phyloP scores from a whole-genome alignment of 2,329 filamentous ascomycete genomes.

The Rasamsonia emersonii region DNA sequence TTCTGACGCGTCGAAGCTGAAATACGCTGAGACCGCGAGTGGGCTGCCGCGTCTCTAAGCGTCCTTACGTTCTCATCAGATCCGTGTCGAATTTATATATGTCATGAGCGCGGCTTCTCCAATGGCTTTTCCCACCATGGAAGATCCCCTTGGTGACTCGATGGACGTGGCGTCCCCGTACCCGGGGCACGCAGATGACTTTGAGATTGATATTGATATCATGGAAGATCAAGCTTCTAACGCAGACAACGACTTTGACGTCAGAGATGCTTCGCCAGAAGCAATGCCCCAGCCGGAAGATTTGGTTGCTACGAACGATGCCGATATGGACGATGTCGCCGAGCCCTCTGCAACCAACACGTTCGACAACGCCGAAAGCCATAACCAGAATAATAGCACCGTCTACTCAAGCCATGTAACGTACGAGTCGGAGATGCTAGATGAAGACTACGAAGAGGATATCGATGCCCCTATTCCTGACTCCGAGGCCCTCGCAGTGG shows the following conservation, averaged over 20 bases:
- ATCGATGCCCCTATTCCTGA: slow-evolving; percentile 22
- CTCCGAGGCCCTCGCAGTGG: slow-evolving; percentile 5
- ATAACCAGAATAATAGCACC: slow-evolving; percentile 20
- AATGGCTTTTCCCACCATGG: slow-evolving; percentile 26
- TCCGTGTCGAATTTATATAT: no score
- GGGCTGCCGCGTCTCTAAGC: no score
- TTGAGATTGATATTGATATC: slow-evolving; percentile 51
- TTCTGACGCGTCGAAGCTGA: no score
- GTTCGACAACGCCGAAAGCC: slow-evolving; percentile 19
- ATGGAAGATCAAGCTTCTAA: slow-evolving; percentile 50
- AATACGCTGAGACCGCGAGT: no score
- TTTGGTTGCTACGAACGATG: slow-evolving; percentile 24
- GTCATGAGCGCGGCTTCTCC: slow-evolving; percentile 27
- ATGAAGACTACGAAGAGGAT: slow-evolving; percentile 29
- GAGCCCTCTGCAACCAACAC: slow-evolving; percentile 31
- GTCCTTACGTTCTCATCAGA: slow-evolving; percentile 5
- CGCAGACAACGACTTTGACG: slow-evolving; percentile 43
- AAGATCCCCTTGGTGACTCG: slow-evolving; percentile 29
- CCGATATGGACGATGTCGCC: slow-evolving; percentile 40
- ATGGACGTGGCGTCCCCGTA: slow-evolving; percentile 37
- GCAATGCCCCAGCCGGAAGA: slow-evolving; percentile 21
- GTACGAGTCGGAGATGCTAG: slow-evolving; percentile 33
- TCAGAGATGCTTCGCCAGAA: slow-evolving; percentile 30
- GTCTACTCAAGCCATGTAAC: slow-evolving; percentile 20
- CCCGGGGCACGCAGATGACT: slow-evolving; percentile 41